Evolutionary conservation across 2,329 filamentous ascomycete species (phyloP).

Genomic region (Monosporascus sp.): DNA sequence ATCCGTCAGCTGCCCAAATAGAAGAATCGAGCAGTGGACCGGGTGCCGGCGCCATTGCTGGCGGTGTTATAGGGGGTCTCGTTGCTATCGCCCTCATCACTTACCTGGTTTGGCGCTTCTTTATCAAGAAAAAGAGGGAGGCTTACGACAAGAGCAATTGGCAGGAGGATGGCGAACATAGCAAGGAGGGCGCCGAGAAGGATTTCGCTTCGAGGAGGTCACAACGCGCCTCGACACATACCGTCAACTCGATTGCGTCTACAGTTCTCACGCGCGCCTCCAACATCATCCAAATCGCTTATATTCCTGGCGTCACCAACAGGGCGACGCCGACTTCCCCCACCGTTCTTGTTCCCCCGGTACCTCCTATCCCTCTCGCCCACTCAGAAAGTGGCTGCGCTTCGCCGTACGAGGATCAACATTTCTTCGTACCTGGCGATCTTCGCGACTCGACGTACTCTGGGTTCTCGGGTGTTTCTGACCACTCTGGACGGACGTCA

Average conservation of each 20-base stretch:
- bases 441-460: slow-evolving; percentile 90
- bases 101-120: slow-evolving; percentile 83
- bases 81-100: slow-evolving; percentile 67
- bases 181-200: slow-evolving; percentile 28
- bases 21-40: slow-evolving; percentile 38
- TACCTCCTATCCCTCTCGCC: slow-evolving; percentile 79
- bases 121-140: slow-evolving; percentile 72
- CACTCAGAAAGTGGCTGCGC: slow-evolving; percentile 55
- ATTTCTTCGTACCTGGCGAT: slow-evolving; percentile 90
- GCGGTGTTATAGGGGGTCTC: slow-evolving; percentile 83
- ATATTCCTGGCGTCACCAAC: slow-evolving; percentile 96
- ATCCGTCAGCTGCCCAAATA: slow-evolving; percentile 13
- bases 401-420: slow-evolving; percentile 64
- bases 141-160: slow-evolving; percentile 55
- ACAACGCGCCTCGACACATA: slow-evolving; percentile 72
- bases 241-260: slow-evolving; percentile 87
- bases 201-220: slow-evolving; percentile 44
- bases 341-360: slow-evolving; percentile 77
- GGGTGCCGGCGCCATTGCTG: slow-evolving; percentile 81
- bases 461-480: slow-evolving; percentile 59
- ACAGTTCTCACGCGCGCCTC: slow-evolving; percentile 93
- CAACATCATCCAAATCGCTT: slow-evolving; percentile 99
- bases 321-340: slow-evolving; percentile 80
- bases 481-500: slow-evolving; percentile 54
- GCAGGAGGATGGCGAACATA: slow-evolving; percentile 48